Evolutionary conservation across 2,329 filamentous ascomycete genomes (phyloP), one percentile per base, ranked within the genome.

Genomic region (Cryphonectria carpinicola): DNA sequence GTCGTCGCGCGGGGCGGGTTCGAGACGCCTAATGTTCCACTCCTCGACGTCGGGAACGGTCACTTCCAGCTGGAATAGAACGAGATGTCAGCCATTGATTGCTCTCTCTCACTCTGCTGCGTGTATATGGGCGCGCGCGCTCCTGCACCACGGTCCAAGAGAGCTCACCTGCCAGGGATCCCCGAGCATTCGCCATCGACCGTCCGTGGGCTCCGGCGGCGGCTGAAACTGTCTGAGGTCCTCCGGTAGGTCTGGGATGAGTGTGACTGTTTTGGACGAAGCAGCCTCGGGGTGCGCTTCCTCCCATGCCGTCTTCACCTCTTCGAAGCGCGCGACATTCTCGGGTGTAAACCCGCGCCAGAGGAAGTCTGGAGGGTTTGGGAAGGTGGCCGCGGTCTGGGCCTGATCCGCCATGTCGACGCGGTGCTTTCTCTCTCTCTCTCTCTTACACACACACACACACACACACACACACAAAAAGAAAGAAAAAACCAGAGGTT

Each of bases 291-390:
- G 71, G 22, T 72, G 65, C 14, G 77, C 76, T 14, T 80, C 79
- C 41, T 81, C 78, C 70, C 83, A 79, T 1, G 81, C 76, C 62
- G 79, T 79, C 66, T 82, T 83, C 19, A 88, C 75, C 32, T 82
- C 79, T 7, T 82, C 80, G 68, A 87, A 81, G 4, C 88, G 89
- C 19, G 88, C 82, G 67, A 93, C 77, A 77, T 95, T 97, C 39
- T 92, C 89, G 3, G 89, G 80, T 0, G 93, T 97, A 81, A 98
- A 98, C 79, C 93, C 87, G 75, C 92, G 91, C 90, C 93, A 98
- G 39, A 72, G 65, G 82, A 98, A 97, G 0, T 92, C 90, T 37
- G 96, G 96, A 37, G 96, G 96, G 67, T 92, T 89, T 35, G 96
- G 95, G 79, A 94, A 97, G 56, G 91, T 89, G 35, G 87, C 80